Conservation (phyloP, 2,329 filamentous ascomycete species). For the Fusarium sp. region DNA sequence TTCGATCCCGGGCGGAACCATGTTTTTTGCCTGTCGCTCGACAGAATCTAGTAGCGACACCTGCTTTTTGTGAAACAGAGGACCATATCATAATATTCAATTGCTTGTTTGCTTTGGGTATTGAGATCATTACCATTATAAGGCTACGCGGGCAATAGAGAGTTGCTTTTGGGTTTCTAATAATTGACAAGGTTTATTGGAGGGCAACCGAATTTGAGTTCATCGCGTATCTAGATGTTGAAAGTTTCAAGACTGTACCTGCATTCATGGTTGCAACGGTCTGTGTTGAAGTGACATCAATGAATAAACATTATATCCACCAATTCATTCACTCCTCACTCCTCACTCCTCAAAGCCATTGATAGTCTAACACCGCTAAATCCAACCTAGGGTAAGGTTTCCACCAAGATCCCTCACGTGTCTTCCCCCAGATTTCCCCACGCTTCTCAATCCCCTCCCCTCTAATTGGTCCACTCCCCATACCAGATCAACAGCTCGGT, state of each 20-base stretch:
- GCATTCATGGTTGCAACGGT: accelerated
- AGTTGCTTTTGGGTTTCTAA: too few species aligned
- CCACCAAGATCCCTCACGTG: background rate
- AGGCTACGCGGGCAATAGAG: too few species aligned
- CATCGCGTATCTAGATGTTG: background rate
- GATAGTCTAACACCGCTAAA: accelerated
- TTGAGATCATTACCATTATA: too few species aligned
- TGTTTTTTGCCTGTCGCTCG: background rate
- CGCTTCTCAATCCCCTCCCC: background rate
- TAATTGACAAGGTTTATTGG: too few species aligned
- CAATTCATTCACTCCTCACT: too few species aligned
- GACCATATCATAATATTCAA: accelerated
- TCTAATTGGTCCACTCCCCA: background rate
- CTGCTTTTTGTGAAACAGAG: background rate
- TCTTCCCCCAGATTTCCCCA: constrained; percentile 23
- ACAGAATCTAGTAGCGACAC: too few species aligned
- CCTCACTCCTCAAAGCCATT: accelerated
- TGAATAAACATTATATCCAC: too few species aligned
- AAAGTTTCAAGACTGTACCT: background rate
- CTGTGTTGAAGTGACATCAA: too few species aligned
- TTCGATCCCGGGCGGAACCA: constrained; percentile 1
- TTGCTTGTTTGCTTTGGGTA: accelerated
- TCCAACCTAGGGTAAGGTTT: background rate
- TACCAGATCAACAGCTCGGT: constrained; percentile 3
- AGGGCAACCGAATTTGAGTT: background rate